Evolutionary conservation across 768 basidiomycete species (phyloP), one percentile per base, ranked within the genome.

Genomic region (Lepiota subincarnata): DNA sequence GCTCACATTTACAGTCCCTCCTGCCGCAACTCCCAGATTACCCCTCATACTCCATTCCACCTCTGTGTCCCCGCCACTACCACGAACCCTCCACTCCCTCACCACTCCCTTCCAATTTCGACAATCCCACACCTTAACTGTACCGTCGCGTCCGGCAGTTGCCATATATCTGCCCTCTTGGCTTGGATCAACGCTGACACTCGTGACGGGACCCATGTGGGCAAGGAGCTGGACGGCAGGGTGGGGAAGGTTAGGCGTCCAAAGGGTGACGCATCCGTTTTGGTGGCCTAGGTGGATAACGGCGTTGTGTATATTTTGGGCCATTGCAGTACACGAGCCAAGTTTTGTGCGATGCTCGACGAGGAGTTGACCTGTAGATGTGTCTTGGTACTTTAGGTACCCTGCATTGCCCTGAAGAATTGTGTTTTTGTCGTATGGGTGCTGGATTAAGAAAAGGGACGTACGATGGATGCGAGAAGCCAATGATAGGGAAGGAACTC

Each of bases 401-500:
- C 97, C 96, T 12, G 91, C 74, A 63, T 94, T 89, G 6, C 94
- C 92, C 91, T 84, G 47, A 8, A 36, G 20, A 42, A 20, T 24
- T 22, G 6, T 18, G 1, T 22, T 22, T 19, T 36, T 37, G 16
- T 34, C 31, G 19, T 22, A 11, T 31, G 36, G 19, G 20, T 13
- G 2, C n/a, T 31, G 7, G 8, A 31, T 11, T 31, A 11, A 54
- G 44, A 50, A 11, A n/a, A 35, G 24, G 13, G 2, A 76, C 88
- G 53, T 64, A 94, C 92, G 13, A 93, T 77, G 56, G 82, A 86
- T 10, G 83, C 91, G 2, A 99, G 80, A 8, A 99, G 76, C 87
- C 92, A 99, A 65, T 99, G 97, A 61, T 94, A 98, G 0, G 92
- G 93, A 6, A 99, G 77, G 65, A 92, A 98, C 62, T 95, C 92